Evolutionary conservation across 1,139 yeast species (phyloP), one percentile per base, ranked within the genome.

Genomic region (Suhomyces terraborum): DNA sequence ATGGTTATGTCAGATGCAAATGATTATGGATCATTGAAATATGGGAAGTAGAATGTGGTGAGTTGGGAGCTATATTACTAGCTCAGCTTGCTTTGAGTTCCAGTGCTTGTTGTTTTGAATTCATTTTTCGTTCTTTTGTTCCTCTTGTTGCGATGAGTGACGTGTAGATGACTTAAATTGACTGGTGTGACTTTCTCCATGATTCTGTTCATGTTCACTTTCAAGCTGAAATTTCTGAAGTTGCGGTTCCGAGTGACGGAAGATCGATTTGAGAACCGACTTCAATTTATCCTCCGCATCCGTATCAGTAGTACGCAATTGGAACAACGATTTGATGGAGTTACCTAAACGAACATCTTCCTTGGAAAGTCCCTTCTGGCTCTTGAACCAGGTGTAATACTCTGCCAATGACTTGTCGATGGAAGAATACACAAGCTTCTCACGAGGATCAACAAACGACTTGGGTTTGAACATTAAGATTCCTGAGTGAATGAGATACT

Each of bases 401-500:
- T 39, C 49, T 33, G 53, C 48, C 43, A 66, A 46, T 4, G 69
- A 64, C 12, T 39, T 46, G 13, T 48, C 33, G 18, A 66, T 58
- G 1, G 51, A 40, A 3, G 63, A 47, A 45, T 50, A 58, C 4
- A 38, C 36, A 5, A 51, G 41, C 20, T 53, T 52, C 17, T 56
- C 59, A 3, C 53, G 40, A 8, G 54, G 57, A 39, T 58, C 61
- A 13, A 54, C 40, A 23, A 63, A 49, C 4, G 38, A 39, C 22
- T 48, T 46, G 0, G 73, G 71, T 35, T 51, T 58, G 46, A 58
- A 67, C 41, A 63, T 53, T 35, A 59, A 47, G n/a, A 67, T 60
- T 6, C 69, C 67, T 2, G 69, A 52, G 38, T 58, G 57, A 19
- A 67, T 45, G 10, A 69, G 54, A 14, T 51, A 47, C 37, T 55